A percentile compares a stretch with the other conserved stretches of the same genome.
Conservation (phyloP, 768 basidiomycete species). For the Collybia nuda region DNA sequence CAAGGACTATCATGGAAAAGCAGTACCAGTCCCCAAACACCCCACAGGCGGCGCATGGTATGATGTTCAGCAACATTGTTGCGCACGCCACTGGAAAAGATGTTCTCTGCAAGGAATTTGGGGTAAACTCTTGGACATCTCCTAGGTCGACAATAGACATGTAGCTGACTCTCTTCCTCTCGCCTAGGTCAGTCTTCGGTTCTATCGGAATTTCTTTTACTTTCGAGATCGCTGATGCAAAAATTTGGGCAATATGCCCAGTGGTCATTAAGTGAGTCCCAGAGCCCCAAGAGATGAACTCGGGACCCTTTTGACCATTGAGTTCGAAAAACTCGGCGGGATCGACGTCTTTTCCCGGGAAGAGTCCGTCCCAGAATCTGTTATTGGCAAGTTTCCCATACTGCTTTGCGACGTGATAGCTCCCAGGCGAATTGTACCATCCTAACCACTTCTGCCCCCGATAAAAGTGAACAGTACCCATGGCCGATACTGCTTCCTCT, state of each 20-base stretch:
- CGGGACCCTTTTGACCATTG: conserved; percentile 23
- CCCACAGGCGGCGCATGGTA: conserved; percentile 26
- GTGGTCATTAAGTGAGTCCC: conserved; percentile 23
- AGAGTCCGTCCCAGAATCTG: conserved; percentile 31
- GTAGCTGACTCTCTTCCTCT: too few species aligned
- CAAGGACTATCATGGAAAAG: conserved; percentile 30
- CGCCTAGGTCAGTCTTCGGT: background rate
- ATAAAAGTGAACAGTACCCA: conserved; percentile 30
- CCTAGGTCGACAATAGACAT: background rate
- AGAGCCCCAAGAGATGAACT: conserved; percentile 21
- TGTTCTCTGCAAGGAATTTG: background rate
- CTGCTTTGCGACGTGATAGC: conserved; percentile 24
- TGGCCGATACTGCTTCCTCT: conserved; percentile 31
- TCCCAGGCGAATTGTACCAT: conserved; percentile 36
- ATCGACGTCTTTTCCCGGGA: conserved; percentile 29
- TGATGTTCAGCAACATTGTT: conserved; percentile 13
- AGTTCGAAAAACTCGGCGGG: conserved; percentile 23
- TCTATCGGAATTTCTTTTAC: conserved; percentile 5
- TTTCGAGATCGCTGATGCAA: conserved; percentile 16
- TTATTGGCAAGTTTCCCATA: conserved; percentile 28
- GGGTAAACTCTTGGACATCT: background rate
- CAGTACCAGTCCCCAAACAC: conserved; percentile 25
- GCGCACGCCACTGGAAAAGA: background rate
- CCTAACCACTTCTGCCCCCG: conserved; percentile 30
- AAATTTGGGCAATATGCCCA: conserved; percentile 25